phyloP scores from a whole-genome alignment of 495 filamentous ascomycete species.

The Cladorrhinum samala region DNA sequence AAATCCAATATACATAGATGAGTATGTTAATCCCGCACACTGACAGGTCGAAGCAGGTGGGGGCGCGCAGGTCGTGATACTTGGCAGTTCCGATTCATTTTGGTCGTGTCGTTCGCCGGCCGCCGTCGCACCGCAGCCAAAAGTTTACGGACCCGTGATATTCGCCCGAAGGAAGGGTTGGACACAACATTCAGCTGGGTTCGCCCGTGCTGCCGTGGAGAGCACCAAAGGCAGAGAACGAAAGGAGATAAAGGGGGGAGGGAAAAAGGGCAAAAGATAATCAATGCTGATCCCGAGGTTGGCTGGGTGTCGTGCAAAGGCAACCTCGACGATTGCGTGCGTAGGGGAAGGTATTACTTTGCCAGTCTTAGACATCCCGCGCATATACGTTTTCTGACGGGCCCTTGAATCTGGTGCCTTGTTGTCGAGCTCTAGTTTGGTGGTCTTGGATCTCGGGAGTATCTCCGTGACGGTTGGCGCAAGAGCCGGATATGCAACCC shows the following conservation, averaged over 20 bases:
- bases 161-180: background rate
- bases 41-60: background rate
- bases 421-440: background rate
- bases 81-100: slow-evolving; percentile 5
- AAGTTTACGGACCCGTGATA: background rate
- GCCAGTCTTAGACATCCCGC: background rate
- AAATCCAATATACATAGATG: background rate
- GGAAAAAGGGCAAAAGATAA: background rate
- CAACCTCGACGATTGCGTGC: slow-evolving; percentile 1
- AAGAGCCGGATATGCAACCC: background rate
- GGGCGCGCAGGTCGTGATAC: background rate
- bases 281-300: background rate
- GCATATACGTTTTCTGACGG: background rate
- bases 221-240: too few relatives aligned
- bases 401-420: background rate
- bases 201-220: background rate
- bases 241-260: background rate
- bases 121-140: background rate
- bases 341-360: background rate
- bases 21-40: background rate
- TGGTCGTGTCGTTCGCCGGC: background rate
- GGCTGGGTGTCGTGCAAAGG: background rate
- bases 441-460: too few relatives aligned
- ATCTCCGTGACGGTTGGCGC: too few relatives aligned
- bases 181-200: slow-evolving; percentile 8